Percentiles rank a stretch among this genome's conserved stretches.
These are phyloP conservation scores for Pythium vanterpoolii DNA, from an alignment of 352 stramenopile genomes.

Conservation along the genomic window DNA sequence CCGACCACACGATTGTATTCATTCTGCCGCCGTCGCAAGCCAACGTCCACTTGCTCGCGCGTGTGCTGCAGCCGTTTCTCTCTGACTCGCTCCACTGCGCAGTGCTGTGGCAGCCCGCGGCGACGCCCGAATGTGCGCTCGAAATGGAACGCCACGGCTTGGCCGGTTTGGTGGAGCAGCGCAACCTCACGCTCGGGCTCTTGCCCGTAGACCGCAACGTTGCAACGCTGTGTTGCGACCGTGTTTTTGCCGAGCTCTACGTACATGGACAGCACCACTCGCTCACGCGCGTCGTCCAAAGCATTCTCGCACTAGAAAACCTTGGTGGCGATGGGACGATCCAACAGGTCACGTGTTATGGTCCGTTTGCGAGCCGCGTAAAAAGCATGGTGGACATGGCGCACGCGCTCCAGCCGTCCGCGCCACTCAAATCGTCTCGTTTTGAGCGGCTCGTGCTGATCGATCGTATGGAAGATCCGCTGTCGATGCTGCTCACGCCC, in stretches of 20 bases:
- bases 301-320: constrained; percentile 52
- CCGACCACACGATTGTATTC: constrained; percentile 40
- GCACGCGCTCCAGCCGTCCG: not conserved
- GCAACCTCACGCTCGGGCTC: constrained; percentile 51
- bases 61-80: constrained; percentile 30
- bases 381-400: constrained; percentile 61
- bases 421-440: not conserved
- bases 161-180: constrained; percentile 45
- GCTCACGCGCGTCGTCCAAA: constrained; percentile 63
- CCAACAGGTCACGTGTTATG: constrained; percentile 47
- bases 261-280: constrained; percentile 55
- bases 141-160: constrained; percentile 79
- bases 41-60: constrained; percentile 43
- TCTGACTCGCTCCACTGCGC: constrained; percentile 22
- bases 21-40: constrained; percentile 51
- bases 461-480: constrained; percentile 73
- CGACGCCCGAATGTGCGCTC: constrained; percentile 51
- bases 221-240: constrained; percentile 57
- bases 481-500: constrained; percentile 78
- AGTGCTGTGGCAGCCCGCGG: constrained; percentile 60
- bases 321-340: constrained; percentile 28
- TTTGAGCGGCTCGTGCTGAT: constrained; percentile 68
- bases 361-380: constrained; percentile 49
- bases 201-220: constrained; percentile 59
- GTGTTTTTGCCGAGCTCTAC: constrained; percentile 68